These are phyloP conservation scores for Cudoniella acicularis DNA, from an alignment of 495 filamentous ascomycete genomes.

Conservation along the genomic window DNA sequence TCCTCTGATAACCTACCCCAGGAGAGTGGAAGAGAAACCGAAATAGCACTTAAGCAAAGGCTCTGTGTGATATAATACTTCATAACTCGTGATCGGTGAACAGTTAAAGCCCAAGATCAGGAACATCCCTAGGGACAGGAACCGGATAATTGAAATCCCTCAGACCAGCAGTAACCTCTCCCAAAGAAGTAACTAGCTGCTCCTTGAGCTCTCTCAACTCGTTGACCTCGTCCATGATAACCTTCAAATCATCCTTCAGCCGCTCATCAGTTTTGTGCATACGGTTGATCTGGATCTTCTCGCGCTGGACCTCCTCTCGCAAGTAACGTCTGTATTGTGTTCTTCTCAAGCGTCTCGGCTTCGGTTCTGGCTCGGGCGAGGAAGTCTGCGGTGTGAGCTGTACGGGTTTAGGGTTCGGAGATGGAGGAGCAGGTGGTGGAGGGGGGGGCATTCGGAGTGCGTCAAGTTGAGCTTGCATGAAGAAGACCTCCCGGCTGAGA, in stretches of 20 bases:
- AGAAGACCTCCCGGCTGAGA: not conserved
- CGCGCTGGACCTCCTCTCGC: not conserved
- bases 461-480: not conserved
- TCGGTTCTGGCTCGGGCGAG: not conserved
- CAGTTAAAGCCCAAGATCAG: not conserved
- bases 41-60: too few relatives aligned
- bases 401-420: not conserved
- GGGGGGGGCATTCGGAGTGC: not conserved
- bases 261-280: not conserved
- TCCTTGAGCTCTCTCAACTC: not conserved
- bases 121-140: not conserved
- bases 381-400: not conserved
- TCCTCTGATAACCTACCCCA: too few relatives aligned
- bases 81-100: not conserved
- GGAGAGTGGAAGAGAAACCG: too few relatives aligned
- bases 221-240: not conserved
- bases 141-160: not conserved
- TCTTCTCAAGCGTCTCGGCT: not conserved
- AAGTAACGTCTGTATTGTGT: not conserved
- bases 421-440: not conserved
- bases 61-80: not conserved
- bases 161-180: not conserved
- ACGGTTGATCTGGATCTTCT: not conserved
- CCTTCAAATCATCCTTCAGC: not conserved
- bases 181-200: not conserved